Evolutionary conservation across 73 alveolate genomes (phyloP).

Genomic region (Paramecium biaurelia): DNA sequence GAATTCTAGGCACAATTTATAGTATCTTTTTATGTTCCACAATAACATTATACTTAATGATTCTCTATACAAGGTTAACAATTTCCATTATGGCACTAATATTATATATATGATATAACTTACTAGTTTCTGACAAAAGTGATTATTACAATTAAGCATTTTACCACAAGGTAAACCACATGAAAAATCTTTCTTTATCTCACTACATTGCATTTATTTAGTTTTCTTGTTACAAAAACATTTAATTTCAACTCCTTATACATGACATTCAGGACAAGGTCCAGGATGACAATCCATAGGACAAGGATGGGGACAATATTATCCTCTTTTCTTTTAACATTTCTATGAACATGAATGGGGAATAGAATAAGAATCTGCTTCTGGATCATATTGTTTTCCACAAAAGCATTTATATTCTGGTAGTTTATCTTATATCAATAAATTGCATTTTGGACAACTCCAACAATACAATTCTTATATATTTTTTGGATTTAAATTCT

Average conservation of each 20-base stretch:
- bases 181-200: constrained; percentile 60
- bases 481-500: constrained; percentile 78
- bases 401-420: constrained; percentile 94
- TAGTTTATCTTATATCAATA: constrained; percentile 76
- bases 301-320: constrained; percentile 84
- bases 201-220: constrained; percentile 79
- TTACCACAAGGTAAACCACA: constrained; percentile 73
- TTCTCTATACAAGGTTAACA: constrained; percentile 71
- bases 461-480: constrained; percentile 68
- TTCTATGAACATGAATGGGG: constrained; percentile 95
- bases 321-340: constrained; percentile 80
- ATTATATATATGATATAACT: not conserved
- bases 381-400: constrained; percentile 81
- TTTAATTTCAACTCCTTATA: constrained; percentile 69
- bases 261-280: constrained; percentile 91
- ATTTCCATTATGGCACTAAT: constrained; percentile 72
- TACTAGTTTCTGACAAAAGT: constrained; percentile 64
- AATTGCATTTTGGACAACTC: constrained; percentile 96
- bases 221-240: constrained; percentile 87
- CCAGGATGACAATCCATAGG: constrained; percentile 96
- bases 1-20: constrained; percentile 75
- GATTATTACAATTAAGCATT: constrained; percentile 74
- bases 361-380: constrained; percentile 75
- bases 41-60: constrained; percentile 66
- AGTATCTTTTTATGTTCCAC: constrained; percentile 68